These are phyloP conservation scores for Phytophthora chlamydospora DNA, from an alignment of 352 stramenopile species.

Conservation along the genomic window DNA sequence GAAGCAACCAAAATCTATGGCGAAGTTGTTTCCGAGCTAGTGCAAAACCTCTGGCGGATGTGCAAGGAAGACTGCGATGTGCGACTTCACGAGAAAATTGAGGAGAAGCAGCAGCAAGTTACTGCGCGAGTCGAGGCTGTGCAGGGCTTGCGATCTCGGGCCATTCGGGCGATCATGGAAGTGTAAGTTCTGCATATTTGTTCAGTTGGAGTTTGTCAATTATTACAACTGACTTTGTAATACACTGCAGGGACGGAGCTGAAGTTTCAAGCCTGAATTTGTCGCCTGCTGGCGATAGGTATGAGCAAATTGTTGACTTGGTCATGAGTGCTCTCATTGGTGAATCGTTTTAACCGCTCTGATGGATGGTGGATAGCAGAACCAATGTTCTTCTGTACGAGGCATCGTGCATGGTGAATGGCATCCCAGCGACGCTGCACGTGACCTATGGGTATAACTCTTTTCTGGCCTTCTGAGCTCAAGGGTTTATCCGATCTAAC, in stretches of 20 bases:
- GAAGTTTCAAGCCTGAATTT: constrained; percentile 54
- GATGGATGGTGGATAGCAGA: constrained; percentile 25
- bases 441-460: constrained; percentile 71
- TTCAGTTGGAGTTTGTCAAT: neutral
- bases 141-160: constrained; percentile 60
- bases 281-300: constrained; percentile 38
- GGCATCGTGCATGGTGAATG: constrained; percentile 76
- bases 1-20: constrained; percentile 58
- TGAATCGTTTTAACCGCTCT: neutral
- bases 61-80: constrained; percentile 61
- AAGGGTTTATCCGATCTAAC: constrained; percentile 4
- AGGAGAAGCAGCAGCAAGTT: constrained; percentile 84
- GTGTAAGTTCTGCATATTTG: constrained; percentile 45
- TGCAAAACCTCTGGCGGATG: constrained; percentile 68
- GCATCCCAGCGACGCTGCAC: constrained; percentile 69
- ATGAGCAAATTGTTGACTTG: neutral
- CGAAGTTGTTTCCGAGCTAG: constrained; percentile 72
- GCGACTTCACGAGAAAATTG: constrained; percentile 71
- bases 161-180: constrained; percentile 65
- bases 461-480: neutral
- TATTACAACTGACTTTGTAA: constrained; percentile 7
- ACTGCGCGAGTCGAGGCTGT: constrained; percentile 60
- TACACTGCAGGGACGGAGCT: constrained; percentile 45
- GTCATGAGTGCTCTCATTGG: neutral
- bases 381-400: constrained; percentile 85